These are phyloP conservation scores for Rubia yunnanensis DNA, from an alignment of 257 asterid species.

Conservation along the genomic window DNA sequence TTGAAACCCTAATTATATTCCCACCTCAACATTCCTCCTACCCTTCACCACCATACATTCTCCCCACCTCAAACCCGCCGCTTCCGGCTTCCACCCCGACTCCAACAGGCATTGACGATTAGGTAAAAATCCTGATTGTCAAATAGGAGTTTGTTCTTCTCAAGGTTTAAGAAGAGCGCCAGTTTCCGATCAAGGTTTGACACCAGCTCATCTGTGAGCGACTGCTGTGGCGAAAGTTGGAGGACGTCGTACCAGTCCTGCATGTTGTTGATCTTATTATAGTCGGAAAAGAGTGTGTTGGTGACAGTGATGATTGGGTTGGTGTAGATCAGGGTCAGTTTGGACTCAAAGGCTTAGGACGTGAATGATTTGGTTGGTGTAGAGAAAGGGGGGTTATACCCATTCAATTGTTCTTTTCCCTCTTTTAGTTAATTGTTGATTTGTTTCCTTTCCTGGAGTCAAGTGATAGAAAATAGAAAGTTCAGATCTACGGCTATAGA, in stretches of 20 bases:
- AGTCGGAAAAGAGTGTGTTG: slow-evolving; percentile 74
- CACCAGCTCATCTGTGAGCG: slow-evolving; percentile 47
- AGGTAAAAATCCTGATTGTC: slow-evolving; percentile 73
- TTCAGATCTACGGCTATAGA: slow-evolving; percentile 75
- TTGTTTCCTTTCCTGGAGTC: slow-evolving; percentile 80
- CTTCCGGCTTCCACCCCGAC: too few species aligned
- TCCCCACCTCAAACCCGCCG: too few species aligned
- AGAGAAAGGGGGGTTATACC: slow-evolving; percentile 48
- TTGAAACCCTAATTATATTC: too few species aligned
- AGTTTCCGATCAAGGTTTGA: slow-evolving; percentile 58
- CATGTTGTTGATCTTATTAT: slow-evolving; percentile 61
- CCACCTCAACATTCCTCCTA: too few species aligned
- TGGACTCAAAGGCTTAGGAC: slow-evolving; percentile 77
- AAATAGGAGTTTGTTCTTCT: too few species aligned
- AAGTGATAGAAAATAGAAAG: slow-evolving; percentile 99
- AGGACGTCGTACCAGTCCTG: slow-evolving; percentile 73
- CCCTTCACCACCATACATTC: too few species aligned
- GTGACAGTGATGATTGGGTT: slow-evolving; percentile 76
- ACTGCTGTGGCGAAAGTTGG: slow-evolving; percentile 52
- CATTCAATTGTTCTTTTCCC: background rate
- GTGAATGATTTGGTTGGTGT: slow-evolving; percentile 68
- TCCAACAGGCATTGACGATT: slow-evolving; percentile 73
- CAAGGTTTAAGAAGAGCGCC: slow-evolving; percentile 50
- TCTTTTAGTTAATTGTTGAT: background rate
- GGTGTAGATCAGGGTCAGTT: slow-evolving; percentile 62